A percentile compares a stretch with the other conserved stretches of the same genome.
Conservation (phyloP, 2,329 filamentous ascomycete species). For the Paramyrothecium sp. region DNA sequence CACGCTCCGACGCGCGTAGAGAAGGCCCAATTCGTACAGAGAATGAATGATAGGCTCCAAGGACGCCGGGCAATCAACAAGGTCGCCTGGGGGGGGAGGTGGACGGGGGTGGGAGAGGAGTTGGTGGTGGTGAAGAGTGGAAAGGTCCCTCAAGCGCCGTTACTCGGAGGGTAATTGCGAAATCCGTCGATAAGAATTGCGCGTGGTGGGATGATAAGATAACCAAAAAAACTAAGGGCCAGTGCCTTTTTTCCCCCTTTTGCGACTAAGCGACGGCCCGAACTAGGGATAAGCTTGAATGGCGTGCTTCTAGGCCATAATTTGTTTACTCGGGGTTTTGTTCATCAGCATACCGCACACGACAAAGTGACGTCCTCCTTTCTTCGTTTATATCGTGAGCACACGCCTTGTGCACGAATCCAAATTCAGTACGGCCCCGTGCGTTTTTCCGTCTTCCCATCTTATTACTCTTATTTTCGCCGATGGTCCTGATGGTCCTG, state of each 20-base stretch:
- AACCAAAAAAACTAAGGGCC: not conserved
- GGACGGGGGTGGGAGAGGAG: not conserved
- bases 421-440: too few species aligned
- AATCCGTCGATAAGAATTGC: not conserved
- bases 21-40: too few species aligned
- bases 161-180: not conserved
- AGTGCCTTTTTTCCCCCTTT: not conserved
- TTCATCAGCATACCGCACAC: not conserved
- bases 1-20: not conserved
- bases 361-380: too few species aligned
- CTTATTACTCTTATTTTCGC: too few species aligned
- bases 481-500: too few species aligned
- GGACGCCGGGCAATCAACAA: conserved; percentile 3
- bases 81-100: conserved; percentile 2
- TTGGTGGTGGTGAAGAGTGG: not conserved
- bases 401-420: too few species aligned
- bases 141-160: not conserved
- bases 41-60: not conserved
- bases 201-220: not conserved
- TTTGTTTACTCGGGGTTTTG: not conserved
- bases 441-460: too few species aligned
- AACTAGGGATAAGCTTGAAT: not conserved
- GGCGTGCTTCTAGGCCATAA: not conserved
- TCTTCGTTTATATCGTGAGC: too few species aligned
- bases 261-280: not conserved